Conservation (phyloP, 768 basidiomycete species). For the Zangia roseola region DNA sequence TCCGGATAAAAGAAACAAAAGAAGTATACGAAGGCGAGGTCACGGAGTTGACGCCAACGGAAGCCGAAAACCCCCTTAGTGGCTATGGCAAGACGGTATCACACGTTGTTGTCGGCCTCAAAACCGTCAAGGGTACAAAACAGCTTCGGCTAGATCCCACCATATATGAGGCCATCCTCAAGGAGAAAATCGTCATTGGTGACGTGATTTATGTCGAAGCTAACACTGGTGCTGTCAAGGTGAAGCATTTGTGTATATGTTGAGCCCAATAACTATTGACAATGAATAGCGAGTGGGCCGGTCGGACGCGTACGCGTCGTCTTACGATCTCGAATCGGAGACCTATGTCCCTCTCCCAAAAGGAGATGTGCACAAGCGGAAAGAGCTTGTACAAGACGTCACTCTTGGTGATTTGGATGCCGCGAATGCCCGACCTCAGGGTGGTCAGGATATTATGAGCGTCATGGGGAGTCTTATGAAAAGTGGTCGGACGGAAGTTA, state of each 20-base stretch:
- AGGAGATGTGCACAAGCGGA: slow-evolving; percentile 94
- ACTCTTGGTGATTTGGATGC: slow-evolving; percentile 94
- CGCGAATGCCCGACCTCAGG: slow-evolving; percentile 93
- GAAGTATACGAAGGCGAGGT: slow-evolving; percentile 99
- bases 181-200: slow-evolving; percentile 94
- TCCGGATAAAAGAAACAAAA: slow-evolving; percentile 98
- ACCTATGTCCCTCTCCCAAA: slow-evolving; percentile 98
- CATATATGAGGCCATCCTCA: slow-evolving; percentile 96
- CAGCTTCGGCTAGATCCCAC: slow-evolving; percentile 91
- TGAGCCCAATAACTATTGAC: not conserved
- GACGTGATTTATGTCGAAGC: slow-evolving; percentile 96
- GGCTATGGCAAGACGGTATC: slow-evolving; percentile 99
- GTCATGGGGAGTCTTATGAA: slow-evolving; percentile 94
- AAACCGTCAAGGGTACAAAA: slow-evolving; percentile 91
- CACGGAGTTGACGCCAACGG: slow-evolving; percentile 93
- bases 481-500: slow-evolving; percentile 92
- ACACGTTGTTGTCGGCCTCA: slow-evolving; percentile 95
- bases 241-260: slow-evolving; percentile 31
- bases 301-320: slow-evolving; percentile 95
- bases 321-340: slow-evolving; percentile 97
- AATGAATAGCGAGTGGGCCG: slow-evolving; percentile 80
- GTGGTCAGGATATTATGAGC: slow-evolving; percentile 98
- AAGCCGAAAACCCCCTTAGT: slow-evolving; percentile 94
- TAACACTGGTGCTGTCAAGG: slow-evolving; percentile 94
- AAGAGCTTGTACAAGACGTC: slow-evolving; percentile 94